Percentiles rank a stretch among this genome's conserved stretches.
Conservation (phyloP, 768 basidiomycete species). For the Collybia sordida region DNA sequence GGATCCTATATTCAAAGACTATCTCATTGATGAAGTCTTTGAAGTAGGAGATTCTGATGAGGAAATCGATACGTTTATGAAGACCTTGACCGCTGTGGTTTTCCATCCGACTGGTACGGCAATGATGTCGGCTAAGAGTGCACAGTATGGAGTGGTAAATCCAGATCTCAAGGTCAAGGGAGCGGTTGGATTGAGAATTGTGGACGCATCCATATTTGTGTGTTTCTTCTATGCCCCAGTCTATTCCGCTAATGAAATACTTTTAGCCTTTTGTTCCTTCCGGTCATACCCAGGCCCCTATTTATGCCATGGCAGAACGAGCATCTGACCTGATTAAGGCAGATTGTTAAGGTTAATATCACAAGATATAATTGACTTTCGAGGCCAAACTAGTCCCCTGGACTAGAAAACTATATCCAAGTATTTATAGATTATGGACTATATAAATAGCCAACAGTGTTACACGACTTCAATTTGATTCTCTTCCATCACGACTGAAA, state of each 20-base stretch:
- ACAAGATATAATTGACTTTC: too few species aligned
- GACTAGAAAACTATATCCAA: too few species aligned
- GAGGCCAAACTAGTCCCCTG: too few species aligned
- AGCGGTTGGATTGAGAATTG: conserved; percentile 12
- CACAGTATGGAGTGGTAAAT: conserved; percentile 15
- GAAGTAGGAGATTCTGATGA: background rate
- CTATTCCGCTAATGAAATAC: background rate
- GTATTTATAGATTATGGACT: too few species aligned
- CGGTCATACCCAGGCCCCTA: background rate
- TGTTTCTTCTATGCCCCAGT: background rate
- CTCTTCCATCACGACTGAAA: too few species aligned
- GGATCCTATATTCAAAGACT: conserved; percentile 11
- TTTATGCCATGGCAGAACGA: background rate
- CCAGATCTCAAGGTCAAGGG: conserved; percentile 15
- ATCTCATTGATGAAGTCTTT: conserved; percentile 11
- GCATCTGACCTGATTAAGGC: background rate
- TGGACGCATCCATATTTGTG: conserved; percentile 18
- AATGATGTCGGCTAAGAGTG: conserved; percentile 9
- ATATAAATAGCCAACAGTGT: too few species aligned
- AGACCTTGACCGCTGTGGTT: background rate
- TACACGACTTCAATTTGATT: too few species aligned
- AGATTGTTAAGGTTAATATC: background rate
- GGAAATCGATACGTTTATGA: background rate
- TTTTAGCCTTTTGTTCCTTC: background rate
- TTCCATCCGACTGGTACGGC: conserved; percentile 13